Conservation (phyloP, 176 grass and related monocot genomes). For the Themeda triandra region DNA sequence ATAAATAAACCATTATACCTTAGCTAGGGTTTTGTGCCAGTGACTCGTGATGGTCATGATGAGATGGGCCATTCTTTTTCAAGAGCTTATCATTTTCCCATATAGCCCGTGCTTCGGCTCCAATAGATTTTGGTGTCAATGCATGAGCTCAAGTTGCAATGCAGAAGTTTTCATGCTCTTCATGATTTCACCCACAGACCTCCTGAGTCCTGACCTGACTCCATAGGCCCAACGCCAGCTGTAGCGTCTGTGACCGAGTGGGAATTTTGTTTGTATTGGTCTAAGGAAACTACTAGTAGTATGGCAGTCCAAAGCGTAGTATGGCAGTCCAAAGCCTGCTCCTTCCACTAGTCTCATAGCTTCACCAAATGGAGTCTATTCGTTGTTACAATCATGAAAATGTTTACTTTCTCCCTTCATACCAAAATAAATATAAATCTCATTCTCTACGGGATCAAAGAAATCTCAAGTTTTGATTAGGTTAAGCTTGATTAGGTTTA, state of each 20-base stretch:
- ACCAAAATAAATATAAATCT: background rate
- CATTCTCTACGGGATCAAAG: background rate
- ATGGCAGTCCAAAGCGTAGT: conserved; percentile 7
- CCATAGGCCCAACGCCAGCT: background rate
- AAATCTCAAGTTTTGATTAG: too few relatives aligned
- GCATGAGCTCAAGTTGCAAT: conserved; percentile 17
- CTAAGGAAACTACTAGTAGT: background rate
- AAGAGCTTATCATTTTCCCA: conserved; percentile 28
- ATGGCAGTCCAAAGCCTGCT: conserved; percentile 15
- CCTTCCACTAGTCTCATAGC: background rate
- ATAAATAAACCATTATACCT: conserved; percentile 2
- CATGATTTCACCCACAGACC: conserved; percentile 41
- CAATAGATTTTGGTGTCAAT: conserved; percentile 33
- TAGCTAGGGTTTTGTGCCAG: conserved; percentile 53
- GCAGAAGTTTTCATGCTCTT: conserved; percentile 30
- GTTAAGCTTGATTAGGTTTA: too few relatives aligned
- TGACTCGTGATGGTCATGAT: conserved; percentile 36
- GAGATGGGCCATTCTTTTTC: conserved; percentile 38
- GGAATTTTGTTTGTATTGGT: conserved; percentile 22
- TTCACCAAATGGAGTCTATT: conserved; percentile 10
- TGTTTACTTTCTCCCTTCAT: background rate
- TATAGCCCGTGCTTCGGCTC: background rate
- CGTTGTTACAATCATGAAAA: conserved; percentile 10
- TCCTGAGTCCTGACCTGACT: background rate
- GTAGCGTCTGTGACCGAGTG: conserved; percentile 17